These are phyloP conservation scores for Yamadazyma endophytica DNA, from an alignment of 805 yeast genomes.

Conservation along the genomic window DNA sequence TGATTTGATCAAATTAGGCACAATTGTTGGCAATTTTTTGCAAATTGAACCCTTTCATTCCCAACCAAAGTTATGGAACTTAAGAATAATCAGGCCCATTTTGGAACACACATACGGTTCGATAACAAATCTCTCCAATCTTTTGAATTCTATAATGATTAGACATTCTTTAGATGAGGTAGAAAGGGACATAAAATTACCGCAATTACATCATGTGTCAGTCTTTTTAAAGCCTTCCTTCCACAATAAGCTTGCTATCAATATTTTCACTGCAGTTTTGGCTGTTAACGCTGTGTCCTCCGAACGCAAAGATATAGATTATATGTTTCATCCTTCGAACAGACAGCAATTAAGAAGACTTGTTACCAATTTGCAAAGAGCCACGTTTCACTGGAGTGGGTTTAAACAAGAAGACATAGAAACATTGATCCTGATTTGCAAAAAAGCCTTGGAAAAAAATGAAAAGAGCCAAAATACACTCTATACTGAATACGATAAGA, in stretches of 20 bases:
- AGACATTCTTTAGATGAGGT: slow-evolving; percentile 55
- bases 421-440: slow-evolving; percentile 46
- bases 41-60: slow-evolving; percentile 56
- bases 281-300: slow-evolving; percentile 74
- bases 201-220: slow-evolving; percentile 55
- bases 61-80: slow-evolving; percentile 45
- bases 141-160: slow-evolving; percentile 48
- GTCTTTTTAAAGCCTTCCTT: slow-evolving; percentile 58
- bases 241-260: slow-evolving; percentile 58
- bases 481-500: slow-evolving; percentile 35
- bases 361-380: slow-evolving; percentile 58
- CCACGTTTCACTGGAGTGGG: slow-evolving; percentile 76
- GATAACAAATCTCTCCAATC: slow-evolving; percentile 31
- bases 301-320: slow-evolving; percentile 61
- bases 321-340: slow-evolving; percentile 65
- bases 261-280: slow-evolving; percentile 60
- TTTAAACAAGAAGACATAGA: slow-evolving; percentile 57
- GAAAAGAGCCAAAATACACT: slow-evolving; percentile 16
- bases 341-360: slow-evolving; percentile 50
- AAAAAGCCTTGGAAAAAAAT: slow-evolving; percentile 38
- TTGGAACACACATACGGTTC: slow-evolving; percentile 36
- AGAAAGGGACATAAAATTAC: slow-evolving; percentile 52
- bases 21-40: slow-evolving; percentile 48
- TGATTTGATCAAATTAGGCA: slow-evolving; percentile 53
- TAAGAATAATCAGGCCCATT: slow-evolving; percentile 46